Evolutionary conservation across 1,284 basidiomycete species (phyloP).

Genomic region (Baeospora myosura): DNA sequence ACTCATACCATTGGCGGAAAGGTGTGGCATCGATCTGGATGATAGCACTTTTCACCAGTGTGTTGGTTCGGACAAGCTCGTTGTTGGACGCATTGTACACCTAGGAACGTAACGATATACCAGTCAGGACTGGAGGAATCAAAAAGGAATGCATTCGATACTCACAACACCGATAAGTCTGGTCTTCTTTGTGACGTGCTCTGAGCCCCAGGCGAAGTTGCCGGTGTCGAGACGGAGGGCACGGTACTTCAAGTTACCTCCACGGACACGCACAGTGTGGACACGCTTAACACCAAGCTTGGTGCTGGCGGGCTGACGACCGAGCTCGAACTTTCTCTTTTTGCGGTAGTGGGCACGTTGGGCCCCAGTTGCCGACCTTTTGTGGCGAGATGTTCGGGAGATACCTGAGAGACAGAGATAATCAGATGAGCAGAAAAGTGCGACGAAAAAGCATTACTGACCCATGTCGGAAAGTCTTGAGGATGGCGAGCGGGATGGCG

Average conservation of each 20-base stretch:
- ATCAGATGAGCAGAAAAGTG: constrained; percentile 6
- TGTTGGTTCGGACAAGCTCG: constrained; percentile 97
- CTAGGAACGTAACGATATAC: constrained; percentile 30
- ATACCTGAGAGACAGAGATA: constrained; percentile 60
- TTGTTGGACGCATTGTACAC: constrained; percentile 98
- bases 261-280: constrained; percentile 88
- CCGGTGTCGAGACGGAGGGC: constrained; percentile 90
- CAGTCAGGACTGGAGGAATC: constrained; percentile 4
- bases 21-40: constrained; percentile 95
- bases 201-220: constrained; percentile 96
- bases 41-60: constrained; percentile 90
- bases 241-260: constrained; percentile 89
- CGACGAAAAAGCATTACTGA: constrained; percentile 28
- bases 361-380: constrained; percentile 88
- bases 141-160: constrained; percentile 18
- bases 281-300: constrained; percentile 91
- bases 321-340: constrained; percentile 98
- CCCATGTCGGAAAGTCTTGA: constrained; percentile 47
- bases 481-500: constrained; percentile 10
- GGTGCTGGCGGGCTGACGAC: constrained; percentile 92
- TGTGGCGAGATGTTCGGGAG: constrained; percentile 90
- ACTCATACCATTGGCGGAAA: constrained; percentile 98
- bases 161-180: constrained; percentile 90
- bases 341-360: constrained; percentile 95
- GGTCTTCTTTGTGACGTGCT: constrained; percentile 88